Evolutionary conservation across 2,329 filamentous ascomycete species (phyloP).

Genomic region (Clarireedia monteithiana): DNA sequence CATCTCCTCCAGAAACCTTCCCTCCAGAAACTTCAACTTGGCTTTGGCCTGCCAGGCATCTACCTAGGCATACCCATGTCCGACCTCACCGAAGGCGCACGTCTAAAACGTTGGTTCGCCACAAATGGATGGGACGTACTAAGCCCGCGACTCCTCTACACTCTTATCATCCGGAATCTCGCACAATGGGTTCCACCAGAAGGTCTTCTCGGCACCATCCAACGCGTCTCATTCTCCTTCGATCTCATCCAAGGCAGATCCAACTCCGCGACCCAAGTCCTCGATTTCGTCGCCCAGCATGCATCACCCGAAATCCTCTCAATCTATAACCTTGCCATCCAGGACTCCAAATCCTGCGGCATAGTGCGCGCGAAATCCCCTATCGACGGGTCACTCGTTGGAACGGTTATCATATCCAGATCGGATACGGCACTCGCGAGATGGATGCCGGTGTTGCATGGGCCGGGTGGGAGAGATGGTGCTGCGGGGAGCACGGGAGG

Average conservation of each 20-base stretch:
- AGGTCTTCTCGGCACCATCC: conserved; percentile 50
- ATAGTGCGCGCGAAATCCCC: conserved; percentile 59
- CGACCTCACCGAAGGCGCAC: conserved; percentile 39
- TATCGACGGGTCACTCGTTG: conserved; percentile 52
- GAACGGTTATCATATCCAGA: conserved; percentile 58
- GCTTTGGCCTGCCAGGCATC: conserved; percentile 72
- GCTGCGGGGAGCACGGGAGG: conserved; percentile 45
- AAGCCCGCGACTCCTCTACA: conserved; percentile 53
- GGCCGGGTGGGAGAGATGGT: not conserved
- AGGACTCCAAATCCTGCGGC: conserved; percentile 51
- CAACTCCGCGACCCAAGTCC: conserved; percentile 45
- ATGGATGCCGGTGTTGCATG: conserved; percentile 47
- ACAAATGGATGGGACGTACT: conserved; percentile 80
- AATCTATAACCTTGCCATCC: conserved; percentile 57
- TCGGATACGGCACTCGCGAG: conserved; percentile 49
- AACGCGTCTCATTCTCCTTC: conserved; percentile 45
- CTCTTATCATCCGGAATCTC: conserved; percentile 53
- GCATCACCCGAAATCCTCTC: conserved; percentile 56
- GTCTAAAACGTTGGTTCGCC: conserved; percentile 70
- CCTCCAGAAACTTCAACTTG: conserved; percentile 74
- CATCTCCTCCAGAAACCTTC: conserved; percentile 67
- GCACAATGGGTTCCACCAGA: conserved; percentile 53
- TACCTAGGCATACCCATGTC: conserved; percentile 77
- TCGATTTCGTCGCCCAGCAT: conserved; percentile 54
- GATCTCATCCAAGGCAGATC: conserved; percentile 59